phyloP scores from a whole-genome alignment of 2,329 filamentous ascomycete species.

The Sclerotinia minor region DNA sequence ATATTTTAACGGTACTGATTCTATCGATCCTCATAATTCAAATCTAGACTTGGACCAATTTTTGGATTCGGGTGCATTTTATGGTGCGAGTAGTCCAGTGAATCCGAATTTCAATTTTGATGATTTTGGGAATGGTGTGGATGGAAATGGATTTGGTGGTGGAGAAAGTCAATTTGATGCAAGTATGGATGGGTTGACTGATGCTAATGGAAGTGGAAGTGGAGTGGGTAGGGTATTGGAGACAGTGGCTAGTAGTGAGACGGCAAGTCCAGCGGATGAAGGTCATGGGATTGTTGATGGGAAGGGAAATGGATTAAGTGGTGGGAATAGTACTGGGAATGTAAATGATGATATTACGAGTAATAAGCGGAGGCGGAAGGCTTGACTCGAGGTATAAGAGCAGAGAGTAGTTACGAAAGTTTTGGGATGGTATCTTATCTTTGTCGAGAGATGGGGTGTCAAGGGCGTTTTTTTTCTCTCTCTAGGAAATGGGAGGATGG shows the following conservation, averaged over 20 bases:
- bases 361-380: conserved; percentile 35
- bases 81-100: conserved; percentile 36
- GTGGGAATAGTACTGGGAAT: background rate
- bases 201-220: conserved; percentile 11
- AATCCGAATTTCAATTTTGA: conserved; percentile 31
- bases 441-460: background rate
- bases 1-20: conserved; percentile 39
- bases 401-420: background rate
- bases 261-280: conserved; percentile 30
- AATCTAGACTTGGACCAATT: conserved; percentile 55
- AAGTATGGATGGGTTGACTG: conserved; percentile 37
- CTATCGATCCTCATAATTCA: conserved; percentile 41
- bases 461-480: conserved; percentile 20
- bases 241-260: conserved; percentile 32
- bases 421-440: background rate
- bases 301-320: conserved; percentile 18
- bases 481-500: background rate
- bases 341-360: conserved; percentile 23
- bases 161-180: conserved; percentile 38
- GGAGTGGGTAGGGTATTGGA: conserved; percentile 28
- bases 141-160: conserved; percentile 17
- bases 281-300: conserved; percentile 17
- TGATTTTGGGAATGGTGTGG: conserved; percentile 27
- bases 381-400: conserved; percentile 29
- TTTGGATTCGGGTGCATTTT: conserved; percentile 47